phyloP scores from a whole-genome alignment of 345 rosid genomes.

The Anacardium occidentale region DNA sequence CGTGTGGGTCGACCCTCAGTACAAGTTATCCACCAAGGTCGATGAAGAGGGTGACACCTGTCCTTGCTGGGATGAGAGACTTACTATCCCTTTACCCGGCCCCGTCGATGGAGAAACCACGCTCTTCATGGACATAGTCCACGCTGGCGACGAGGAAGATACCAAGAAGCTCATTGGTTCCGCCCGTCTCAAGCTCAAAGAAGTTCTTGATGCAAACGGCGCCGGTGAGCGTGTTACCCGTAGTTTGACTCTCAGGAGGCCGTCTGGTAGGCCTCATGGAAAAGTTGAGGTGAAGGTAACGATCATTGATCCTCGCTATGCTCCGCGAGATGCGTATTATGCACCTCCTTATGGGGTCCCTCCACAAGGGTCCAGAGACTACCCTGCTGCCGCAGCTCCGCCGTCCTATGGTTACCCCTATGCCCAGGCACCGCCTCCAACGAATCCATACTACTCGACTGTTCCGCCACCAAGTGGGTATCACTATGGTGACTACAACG shows the following conservation, averaged over 20 bases:
- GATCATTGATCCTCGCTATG: slow-evolving; percentile 39
- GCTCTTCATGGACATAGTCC: slow-evolving; percentile 65
- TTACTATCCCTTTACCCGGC: slow-evolving; percentile 43
- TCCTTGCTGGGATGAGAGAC: slow-evolving; percentile 63
- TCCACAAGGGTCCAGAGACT: slow-evolving; percentile 34
- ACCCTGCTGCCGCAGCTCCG: slow-evolving; percentile 25
- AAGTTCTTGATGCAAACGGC: slow-evolving; percentile 61
- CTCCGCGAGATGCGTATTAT: slow-evolving; percentile 10
- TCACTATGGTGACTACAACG: slow-evolving; percentile 27
- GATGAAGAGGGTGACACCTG: slow-evolving; percentile 65
- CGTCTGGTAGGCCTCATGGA: slow-evolving; percentile 90
- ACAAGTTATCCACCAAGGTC: slow-evolving; percentile 55
- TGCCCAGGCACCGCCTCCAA: slow-evolving; percentile 28
- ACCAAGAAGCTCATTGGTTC: slow-evolving; percentile 85
- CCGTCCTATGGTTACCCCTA: slow-evolving; percentile 33
- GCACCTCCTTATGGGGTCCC: slow-evolving; percentile 48
- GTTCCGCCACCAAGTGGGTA: slow-evolving; percentile 39
- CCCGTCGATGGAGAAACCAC: slow-evolving; percentile 39
- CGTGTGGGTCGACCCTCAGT: slow-evolving; percentile 60
- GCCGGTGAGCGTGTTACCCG: slow-evolving; percentile 35
- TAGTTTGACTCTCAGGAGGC: slow-evolving; percentile 66
- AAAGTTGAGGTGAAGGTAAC: slow-evolving; percentile 57
- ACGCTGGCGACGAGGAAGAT: slow-evolving; percentile 61
- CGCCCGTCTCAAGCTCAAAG: slow-evolving; percentile 54
- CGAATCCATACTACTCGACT: slow-evolving; percentile 22